Base-by-base conservation (phyloP, 139 green algal genomes). In the Chlorella sp. region DNA sequence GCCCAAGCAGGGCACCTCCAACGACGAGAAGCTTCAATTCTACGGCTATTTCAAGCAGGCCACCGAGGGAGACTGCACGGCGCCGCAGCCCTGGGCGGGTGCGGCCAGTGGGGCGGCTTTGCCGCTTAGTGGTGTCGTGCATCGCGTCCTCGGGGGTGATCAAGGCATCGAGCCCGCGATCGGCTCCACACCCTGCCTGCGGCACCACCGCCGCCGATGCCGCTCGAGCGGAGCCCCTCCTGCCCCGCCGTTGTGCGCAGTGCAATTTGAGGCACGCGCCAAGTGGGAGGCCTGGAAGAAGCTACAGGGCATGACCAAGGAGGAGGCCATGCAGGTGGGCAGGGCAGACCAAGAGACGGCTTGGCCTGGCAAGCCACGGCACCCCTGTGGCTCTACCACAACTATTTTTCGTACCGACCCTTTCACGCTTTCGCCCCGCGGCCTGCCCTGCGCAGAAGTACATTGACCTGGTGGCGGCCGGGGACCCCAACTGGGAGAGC, bases 271-370 rank as follows among this genome's bases (percentile, higher is more conserved):
- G 85, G 93, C 89, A 6, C 78, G 93, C 5, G 88, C 92, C 51
- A 95, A 95, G 82, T 96, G 90, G 89, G 87, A 96, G 38, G 93
- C 91, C 30, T 96, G 93, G 93, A 88, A 83, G 71, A 82, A 82
- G n/a, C n/a, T 93, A 26, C 94, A 96, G 83, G 93, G 93, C 39
- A 93, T 94, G 85, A 90, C 75, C 69, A 93, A 89, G 47, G 92
- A 95, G 65, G 93, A 96, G 70, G 93, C 93, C 1, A 96, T 93
- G 91, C 86, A 82, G 76, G 76, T 41, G 63, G 28, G 28, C 11
- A 38, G 63, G 17, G 28, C 15, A 51, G 44, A 6, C 44, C 44
- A 16, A n/a, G n/a, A n/a, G n/a, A n/a, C n/a, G n/a, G n/a, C n/a
- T n/a, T n/a, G n/a, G n/a, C n/a, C n/a, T n/a, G n/a, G n/a, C n/a